These are phyloP conservation scores for Candida dajiaensis DNA, from an alignment of 805 yeast species.

Conservation along the genomic window DNA sequence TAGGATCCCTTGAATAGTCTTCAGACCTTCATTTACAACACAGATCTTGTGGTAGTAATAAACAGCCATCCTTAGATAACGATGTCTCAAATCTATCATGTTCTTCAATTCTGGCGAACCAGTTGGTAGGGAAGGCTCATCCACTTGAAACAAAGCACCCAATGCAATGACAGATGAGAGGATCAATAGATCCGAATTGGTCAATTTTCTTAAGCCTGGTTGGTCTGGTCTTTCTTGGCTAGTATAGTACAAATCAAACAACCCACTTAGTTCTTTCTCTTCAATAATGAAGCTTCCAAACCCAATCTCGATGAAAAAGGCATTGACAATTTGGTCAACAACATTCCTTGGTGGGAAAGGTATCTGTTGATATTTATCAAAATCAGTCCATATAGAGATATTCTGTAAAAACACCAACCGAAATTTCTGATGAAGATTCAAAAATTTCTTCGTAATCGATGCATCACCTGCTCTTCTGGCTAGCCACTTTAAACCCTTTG, in stretches of 20 bases:
- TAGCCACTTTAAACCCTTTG: constrained; percentile 37
- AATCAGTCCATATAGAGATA: constrained; percentile 28
- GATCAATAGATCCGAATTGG: constrained; percentile 28
- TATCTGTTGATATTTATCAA: constrained; percentile 19
- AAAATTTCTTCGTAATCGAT: constrained; percentile 17
- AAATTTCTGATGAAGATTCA: constrained; percentile 16
- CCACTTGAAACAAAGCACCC: constrained; percentile 9
- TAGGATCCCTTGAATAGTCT: constrained; percentile 46
- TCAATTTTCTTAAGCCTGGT: constrained; percentile 5
- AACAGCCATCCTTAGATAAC: constrained; percentile 34
- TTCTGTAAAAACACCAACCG: constrained; percentile 15
- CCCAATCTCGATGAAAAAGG: constrained; percentile 8
- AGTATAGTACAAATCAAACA: constrained; percentile 17
- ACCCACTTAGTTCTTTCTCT: constrained; percentile 10
- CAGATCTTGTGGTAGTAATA: constrained; percentile 48
- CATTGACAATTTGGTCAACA: constrained; percentile 12
- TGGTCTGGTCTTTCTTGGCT: constrained; percentile 2
- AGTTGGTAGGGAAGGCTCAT: neutral
- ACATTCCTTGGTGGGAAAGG: constrained; percentile 28
- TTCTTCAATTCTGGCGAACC: constrained; percentile 12
- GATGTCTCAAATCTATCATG: constrained; percentile 23
- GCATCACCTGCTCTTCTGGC: constrained; percentile 16
- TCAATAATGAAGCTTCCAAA: constrained; percentile 9
- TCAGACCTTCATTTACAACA: constrained; percentile 44
- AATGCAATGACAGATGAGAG: constrained; percentile 26